These are phyloP conservation scores for Cucurbita moschata DNA, from an alignment of 306 rosid species.

Conservation along the genomic window DNA sequence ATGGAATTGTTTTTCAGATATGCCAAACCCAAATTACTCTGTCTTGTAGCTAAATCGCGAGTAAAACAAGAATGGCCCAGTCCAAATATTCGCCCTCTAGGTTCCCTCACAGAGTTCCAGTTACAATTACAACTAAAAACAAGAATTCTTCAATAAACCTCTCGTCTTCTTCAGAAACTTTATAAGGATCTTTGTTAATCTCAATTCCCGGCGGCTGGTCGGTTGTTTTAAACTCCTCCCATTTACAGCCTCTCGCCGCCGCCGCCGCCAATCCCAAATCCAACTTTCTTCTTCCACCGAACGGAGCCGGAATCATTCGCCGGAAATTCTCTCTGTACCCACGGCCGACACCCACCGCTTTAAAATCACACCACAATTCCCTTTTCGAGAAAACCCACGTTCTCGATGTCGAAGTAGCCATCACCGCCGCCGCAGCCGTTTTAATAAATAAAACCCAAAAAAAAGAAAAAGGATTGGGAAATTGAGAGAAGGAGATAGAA, in stretches of 20 bases:
- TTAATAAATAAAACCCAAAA: not conserved
- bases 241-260: not conserved
- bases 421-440: not conserved
- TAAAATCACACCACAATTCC: not conserved
- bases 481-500: not conserved
- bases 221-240: not conserved
- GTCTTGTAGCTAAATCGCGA: too few species aligned
- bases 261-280: not conserved
- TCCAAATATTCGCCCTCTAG: too few species aligned
- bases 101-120: not conserved
- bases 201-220: not conserved
- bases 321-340: not conserved
- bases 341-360: not conserved
- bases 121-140: not conserved
- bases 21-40: too few species aligned
- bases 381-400: not conserved
- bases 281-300: not conserved
- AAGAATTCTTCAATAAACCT: constrained; percentile 34
- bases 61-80: not conserved
- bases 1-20: too few species aligned
- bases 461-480: not conserved
- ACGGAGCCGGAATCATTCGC: not conserved
- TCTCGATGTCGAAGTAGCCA: not conserved
- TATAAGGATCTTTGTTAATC: not conserved
- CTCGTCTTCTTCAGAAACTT: constrained; percentile 27